Percentiles rank a stretch among this genome's conserved stretches.
Conservation (phyloP, 2,329 filamentous ascomycete species). For the Fusarium ramigenum region DNA sequence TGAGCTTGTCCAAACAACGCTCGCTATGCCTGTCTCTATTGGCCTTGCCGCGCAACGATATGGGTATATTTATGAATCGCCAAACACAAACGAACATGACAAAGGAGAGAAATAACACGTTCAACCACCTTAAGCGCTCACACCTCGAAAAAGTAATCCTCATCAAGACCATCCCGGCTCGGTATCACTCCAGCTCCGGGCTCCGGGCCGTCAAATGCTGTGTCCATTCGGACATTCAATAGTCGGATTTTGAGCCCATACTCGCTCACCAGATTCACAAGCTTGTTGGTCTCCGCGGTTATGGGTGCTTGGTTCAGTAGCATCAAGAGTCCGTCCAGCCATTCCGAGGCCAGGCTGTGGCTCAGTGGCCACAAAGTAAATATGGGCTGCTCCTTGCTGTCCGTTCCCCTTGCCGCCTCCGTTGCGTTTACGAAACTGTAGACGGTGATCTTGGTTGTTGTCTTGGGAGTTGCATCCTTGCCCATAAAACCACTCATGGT, state of each 20-base stretch:
- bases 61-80: constrained; percentile 37
- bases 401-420: constrained; percentile 48
- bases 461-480: constrained; percentile 51
- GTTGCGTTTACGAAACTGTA: constrained; percentile 71
- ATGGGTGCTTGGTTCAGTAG: constrained; percentile 94
- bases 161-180: constrained; percentile 84
- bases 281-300: constrained; percentile 93
- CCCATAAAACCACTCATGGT: constrained; percentile 55
- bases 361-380: constrained; percentile 84
- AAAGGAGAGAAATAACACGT: constrained; percentile 16
- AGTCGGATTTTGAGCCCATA: constrained; percentile 93
- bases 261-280: constrained; percentile 85
- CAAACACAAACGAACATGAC: constrained; percentile 30
- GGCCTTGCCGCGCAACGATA: constrained; percentile 22
- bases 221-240: constrained; percentile 90
- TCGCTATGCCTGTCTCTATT: constrained; percentile 28
- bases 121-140: constrained; percentile 43
- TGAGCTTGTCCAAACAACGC: constrained; percentile 28
- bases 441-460: constrained; percentile 89
- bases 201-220: constrained; percentile 71
- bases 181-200: constrained; percentile 81
- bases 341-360: constrained; percentile 89
- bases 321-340: constrained; percentile 96
- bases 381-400: constrained; percentile 73
- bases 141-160: constrained; percentile 92